Conservation (phyloP, 164 flowering plant species). For the Sedum album region DNA sequence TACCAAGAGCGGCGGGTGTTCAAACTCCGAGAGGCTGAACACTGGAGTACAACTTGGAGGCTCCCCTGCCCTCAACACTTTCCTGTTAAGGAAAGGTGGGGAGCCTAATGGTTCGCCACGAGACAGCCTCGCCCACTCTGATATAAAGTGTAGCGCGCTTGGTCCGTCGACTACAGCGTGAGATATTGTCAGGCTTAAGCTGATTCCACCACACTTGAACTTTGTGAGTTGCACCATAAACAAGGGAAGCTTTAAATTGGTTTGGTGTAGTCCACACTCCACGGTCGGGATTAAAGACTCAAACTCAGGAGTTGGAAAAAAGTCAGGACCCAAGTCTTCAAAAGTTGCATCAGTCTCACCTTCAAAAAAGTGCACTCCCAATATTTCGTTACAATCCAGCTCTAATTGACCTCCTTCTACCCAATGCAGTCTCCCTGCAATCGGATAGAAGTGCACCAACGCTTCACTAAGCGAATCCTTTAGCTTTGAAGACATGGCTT, state of each 20-base stretch:
- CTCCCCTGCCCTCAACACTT: conserved; percentile 16
- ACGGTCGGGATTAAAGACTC: conserved; percentile 23
- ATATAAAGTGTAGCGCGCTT: conserved; percentile 30
- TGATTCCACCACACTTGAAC: conserved; percentile 39
- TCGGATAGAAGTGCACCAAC: conserved; percentile 30
- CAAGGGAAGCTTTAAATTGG: conserved; percentile 28
- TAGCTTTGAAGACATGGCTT: conserved; percentile 9
- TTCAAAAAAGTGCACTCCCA: conserved; percentile 30
- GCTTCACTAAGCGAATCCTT: conserved; percentile 23
- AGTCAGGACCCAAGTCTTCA: conserved; percentile 25
- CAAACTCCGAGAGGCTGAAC: conserved; percentile 22
- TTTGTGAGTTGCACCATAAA: conserved; percentile 33
- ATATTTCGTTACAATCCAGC: conserved; percentile 36
- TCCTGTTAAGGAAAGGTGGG: conserved; percentile 30
- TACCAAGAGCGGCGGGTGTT: conserved; percentile 24
- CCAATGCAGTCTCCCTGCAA: conserved; percentile 37
- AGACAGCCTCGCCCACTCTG: conserved; percentile 41
- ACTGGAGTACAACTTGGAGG: conserved; percentile 10
- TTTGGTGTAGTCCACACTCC: conserved; percentile 22
- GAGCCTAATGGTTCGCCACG: conserved; percentile 26
- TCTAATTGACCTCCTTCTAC: conserved; percentile 26
- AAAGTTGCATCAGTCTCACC: conserved; percentile 26
- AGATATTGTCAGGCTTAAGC: conserved; percentile 22
- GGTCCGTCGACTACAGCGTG: conserved; percentile 41
- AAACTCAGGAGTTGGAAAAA: conserved; percentile 15